These are phyloP conservation scores for Bacterosira constricta DNA, from an alignment of 108 stramenopile species.

Conservation along the genomic window DNA sequence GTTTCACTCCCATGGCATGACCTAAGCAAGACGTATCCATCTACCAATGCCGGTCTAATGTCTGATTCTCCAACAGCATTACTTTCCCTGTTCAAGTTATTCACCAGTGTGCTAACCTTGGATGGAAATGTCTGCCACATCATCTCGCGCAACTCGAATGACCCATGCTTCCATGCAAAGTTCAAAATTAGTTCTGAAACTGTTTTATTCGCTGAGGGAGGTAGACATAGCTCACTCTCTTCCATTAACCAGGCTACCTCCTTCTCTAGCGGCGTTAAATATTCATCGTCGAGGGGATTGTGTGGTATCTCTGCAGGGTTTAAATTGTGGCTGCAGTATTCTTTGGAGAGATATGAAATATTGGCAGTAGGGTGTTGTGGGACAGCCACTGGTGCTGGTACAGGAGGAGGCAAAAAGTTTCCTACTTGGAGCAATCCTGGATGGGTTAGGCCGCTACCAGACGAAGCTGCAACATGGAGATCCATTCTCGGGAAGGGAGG, in stretches of 20 bases:
- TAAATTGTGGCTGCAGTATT: constrained; percentile 15
- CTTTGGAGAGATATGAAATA: neutral
- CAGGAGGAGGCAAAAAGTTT: too few species aligned
- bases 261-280: constrained; percentile 5
- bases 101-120: neutral
- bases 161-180: constrained; percentile 28
- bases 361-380: too few species aligned
- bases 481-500: neutral
- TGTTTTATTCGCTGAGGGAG: neutral
- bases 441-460: too few species aligned
- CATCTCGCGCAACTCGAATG: constrained; percentile 16
- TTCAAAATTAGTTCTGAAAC: constrained; percentile 5
- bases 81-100: neutral
- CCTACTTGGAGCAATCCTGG: too few species aligned
- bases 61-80: neutral
- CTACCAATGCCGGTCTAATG: neutral
- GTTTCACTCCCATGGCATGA: neutral
- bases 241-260: constrained; percentile 44
- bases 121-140: neutral
- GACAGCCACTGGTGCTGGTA: too few species aligned
- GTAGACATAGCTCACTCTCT: constrained; percentile 28
- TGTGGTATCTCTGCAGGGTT: constrained; percentile 26
- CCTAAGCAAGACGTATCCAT: neutral
- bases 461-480: too few species aligned
- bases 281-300: constrained; percentile 37